Base-by-base conservation (phyloP, 176 grass and related monocot genomes). In the Dactylis glomerata region DNA sequence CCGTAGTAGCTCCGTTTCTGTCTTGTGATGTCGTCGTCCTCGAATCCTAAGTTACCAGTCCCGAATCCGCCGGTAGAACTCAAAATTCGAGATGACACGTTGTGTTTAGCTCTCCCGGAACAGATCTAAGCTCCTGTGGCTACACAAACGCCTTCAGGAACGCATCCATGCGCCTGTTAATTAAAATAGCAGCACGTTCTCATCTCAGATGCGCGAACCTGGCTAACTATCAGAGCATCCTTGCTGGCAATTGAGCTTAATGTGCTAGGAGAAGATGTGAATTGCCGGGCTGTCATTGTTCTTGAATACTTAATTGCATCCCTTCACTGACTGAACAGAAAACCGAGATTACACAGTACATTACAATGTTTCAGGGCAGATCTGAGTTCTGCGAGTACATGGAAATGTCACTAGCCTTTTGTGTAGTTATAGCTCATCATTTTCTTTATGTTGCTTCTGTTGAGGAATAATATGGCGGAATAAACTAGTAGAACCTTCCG, bases 81-180 rank as follows among this genome's bases (percentile, higher is more conserved):
- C 5, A 34, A 52, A 37, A 37, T 68, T 75, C 36, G 5, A 47
- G 22, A 46, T 36, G 26, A 10, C 20, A 5, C 4, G 5, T 20
- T 76, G 54, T 4, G 24, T 2, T 28, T 28, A 17, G 3, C 41
- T 45, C 41, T 46, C 42, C 44, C 0, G 9, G 0, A 9, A 7
- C 78, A 77, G 79, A 82, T 90, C 83, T 82, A 73, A n/a, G 15
- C 61, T 64, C 20, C 4, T 44, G 55, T 16, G 15, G 1, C 42
- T 4, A 13, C 20, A n/a, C 24, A 20, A 0, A 20, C 0, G 1
- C 15, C 3, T 30, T 1, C 42, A 10, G 41, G 42, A 73, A 30
- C 70, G 61, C 61, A 17, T 64, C 28, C 61, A 31, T 17, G 41
- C 1, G 11, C 14, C 23, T 10, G 41, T 73, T n/a, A 41, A 46